Evolutionary conservation across 371 early-diverging fungal genomes (phyloP).

Genomic region (Furculomyces boomerangus): DNA sequence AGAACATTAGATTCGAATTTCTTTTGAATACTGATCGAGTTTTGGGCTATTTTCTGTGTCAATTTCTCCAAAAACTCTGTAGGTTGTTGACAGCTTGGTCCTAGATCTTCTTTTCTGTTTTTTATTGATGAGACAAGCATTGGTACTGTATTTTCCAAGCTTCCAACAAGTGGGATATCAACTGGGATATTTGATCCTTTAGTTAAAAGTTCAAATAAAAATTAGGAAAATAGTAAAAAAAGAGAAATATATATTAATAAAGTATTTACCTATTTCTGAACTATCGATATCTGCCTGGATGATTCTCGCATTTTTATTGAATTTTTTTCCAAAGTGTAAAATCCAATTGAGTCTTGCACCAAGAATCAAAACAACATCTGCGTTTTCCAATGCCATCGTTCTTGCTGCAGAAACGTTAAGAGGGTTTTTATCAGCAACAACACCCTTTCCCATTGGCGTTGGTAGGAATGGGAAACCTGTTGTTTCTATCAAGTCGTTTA

Average conservation of each 20-base stretch:
- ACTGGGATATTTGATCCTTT: too few relatives aligned
- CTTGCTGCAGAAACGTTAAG: constrained; percentile 52
- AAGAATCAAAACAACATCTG: constrained; percentile 51
- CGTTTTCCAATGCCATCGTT: constrained; percentile 38
- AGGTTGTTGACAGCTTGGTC: neutral
- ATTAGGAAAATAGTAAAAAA: too few relatives aligned
- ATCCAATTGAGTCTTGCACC: constrained; percentile 73
- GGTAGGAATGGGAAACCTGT: constrained; percentile 50
- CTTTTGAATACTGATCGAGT: constrained; percentile 21
- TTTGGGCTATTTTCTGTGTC: constrained; percentile 23
- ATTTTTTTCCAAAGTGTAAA: constrained; percentile 51
- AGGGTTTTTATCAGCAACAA: constrained; percentile 40
- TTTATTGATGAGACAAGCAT: constrained; percentile 24
- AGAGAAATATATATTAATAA: too few relatives aligned
- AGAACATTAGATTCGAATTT: constrained; percentile 21
- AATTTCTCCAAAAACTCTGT: constrained; percentile 19
- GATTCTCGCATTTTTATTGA: constrained; percentile 30
- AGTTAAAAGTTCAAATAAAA: too few relatives aligned
- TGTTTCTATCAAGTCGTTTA: constrained; percentile 31
- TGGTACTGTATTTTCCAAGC: constrained; percentile 29
- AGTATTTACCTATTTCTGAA: constrained; percentile 36
- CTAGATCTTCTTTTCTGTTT: constrained; percentile 1
- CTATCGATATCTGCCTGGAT: constrained; percentile 55
- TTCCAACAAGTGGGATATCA: constrained; percentile 39
- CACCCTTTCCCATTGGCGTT: constrained; percentile 67